Base-by-base conservation (phyloP, 148 eudicot genomes). In the Vaccinium macrocarpon region DNA sequence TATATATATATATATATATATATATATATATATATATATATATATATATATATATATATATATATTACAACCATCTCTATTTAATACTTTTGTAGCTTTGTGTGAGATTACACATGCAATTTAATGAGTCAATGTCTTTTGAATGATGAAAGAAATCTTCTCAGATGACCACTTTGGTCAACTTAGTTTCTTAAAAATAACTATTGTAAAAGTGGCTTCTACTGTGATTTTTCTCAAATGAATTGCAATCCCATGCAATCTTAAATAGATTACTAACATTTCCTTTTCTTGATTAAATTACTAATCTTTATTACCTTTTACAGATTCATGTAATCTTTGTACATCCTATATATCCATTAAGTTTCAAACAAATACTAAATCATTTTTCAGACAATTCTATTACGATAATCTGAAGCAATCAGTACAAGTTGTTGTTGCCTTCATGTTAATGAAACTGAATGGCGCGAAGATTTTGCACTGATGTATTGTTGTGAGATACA, bases 271-370 rank as follows among this genome's bases (percentile, higher is more conserved):
- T 76, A n/a, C 27, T 23, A 76, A 76, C 8, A 49, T 76, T 1
- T 76, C 23, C 19, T 11, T n/a, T 76, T 75, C 12, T 49, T 48
- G 5, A 11, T 6, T 27, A 14, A 29, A 1, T 9, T 76, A 46
- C 27, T 48, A 2, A 13, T 32, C 48, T 71, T 15, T 71, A 13
- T 64, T 32, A 27, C 77, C 23, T 73, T 42, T 73, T 38, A 42
- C 79, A 49, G 13, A 76, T 76, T 18, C 56, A 49, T 76, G 79
- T 50, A 76, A 76, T 76, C 79, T 76, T 49, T 21, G 4, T 11
- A 49, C 23, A 49, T 11, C 23, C 12, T 0, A n/a, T n/a, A n/a
- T n/a, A n/a, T 4, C 23, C 55, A 49, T 76, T n/a, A 11, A 10
- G 23, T 50, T 49, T 48, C 16, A 11, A 11, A 11, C 32, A n/a